Percentiles rank a stretch among this genome's conserved stretches.
Conservation (phyloP, 768 basidiomycete species). For the Phylloporus rhodoxanthus region DNA sequence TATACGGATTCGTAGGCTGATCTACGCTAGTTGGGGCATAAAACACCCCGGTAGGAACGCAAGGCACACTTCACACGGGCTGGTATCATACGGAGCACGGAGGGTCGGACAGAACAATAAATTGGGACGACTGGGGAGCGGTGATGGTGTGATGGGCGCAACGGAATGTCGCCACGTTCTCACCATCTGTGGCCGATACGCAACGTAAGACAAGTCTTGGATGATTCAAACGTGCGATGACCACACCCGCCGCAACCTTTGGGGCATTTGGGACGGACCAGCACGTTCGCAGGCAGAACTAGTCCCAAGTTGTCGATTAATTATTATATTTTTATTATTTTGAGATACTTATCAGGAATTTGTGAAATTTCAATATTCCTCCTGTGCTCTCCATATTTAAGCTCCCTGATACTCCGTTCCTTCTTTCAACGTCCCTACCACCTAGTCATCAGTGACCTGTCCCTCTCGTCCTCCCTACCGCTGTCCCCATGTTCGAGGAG, state of each 20-base stretch:
- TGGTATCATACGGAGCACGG: not conserved
- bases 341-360: constrained; percentile 23
- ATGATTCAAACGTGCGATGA: constrained; percentile 16
- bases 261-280: too few relatives aligned
- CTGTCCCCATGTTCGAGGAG: constrained; percentile 66
- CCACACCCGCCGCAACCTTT: not conserved
- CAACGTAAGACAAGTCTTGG: not conserved
- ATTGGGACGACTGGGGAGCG: not conserved
- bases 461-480: not conserved
- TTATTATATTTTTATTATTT: constrained; percentile 5
- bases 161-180: constrained; percentile 6
- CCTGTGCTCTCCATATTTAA: constrained; percentile 36
- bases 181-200: constrained; percentile 5
- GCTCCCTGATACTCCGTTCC: constrained; percentile 14
- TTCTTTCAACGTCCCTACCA: constrained; percentile 16
- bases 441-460: constrained; percentile 6
- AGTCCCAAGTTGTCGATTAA: not conserved
- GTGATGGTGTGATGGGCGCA: constrained; percentile 9
- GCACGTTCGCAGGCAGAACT: constrained; percentile 13
- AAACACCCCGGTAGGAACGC: not conserved
- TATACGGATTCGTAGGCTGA: constrained; percentile 15
- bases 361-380: constrained; percentile 33
- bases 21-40: constrained; percentile 7
- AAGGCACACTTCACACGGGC: not conserved
- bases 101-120: not conserved